These are phyloP conservation scores for Paraleonurus japonicus DNA, from an alignment of 257 asterid species.

Conservation along the genomic window DNA sequence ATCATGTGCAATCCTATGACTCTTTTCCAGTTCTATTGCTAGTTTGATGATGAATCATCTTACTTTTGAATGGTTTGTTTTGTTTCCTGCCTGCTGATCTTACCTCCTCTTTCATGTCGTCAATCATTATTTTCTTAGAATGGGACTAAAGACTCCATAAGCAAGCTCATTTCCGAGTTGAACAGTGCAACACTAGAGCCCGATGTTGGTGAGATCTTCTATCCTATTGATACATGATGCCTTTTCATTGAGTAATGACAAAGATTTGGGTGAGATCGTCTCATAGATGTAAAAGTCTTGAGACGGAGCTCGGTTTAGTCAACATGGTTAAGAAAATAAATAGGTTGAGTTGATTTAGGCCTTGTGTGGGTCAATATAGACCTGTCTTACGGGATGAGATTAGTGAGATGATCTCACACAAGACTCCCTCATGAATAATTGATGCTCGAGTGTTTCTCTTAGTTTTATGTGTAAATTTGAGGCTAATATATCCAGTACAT, in stretches of 20 bases:
- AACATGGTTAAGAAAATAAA: no score
- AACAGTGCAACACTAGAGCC: constrained; percentile 76
- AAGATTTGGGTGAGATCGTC: no score
- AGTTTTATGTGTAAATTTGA: neutral
- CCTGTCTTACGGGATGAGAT: no score
- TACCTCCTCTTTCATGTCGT: constrained; percentile 24
- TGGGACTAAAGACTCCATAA: constrained; percentile 83
- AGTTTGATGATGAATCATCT: neutral
- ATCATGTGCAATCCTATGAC: neutral
- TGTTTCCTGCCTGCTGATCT: constrained; percentile 17
- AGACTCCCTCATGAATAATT: no score
- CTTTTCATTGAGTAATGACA: neutral
- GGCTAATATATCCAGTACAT: neutral
- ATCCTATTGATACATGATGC: neutral
- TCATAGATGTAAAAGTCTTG: no score
- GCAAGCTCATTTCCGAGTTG: constrained; percentile 81
- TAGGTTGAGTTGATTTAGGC: no score
- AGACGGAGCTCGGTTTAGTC: no score
- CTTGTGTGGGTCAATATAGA: no score
- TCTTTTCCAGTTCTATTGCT: neutral
- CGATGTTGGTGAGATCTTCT: constrained; percentile 73
- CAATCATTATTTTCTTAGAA: constrained; percentile 42
- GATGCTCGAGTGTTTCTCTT: neutral
- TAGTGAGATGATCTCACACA: no score
- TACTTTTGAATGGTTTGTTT: neutral